phyloP scores from a whole-genome alignment of 1,284 basidiomycete species.

The Apiotrichum laibachii region DNA sequence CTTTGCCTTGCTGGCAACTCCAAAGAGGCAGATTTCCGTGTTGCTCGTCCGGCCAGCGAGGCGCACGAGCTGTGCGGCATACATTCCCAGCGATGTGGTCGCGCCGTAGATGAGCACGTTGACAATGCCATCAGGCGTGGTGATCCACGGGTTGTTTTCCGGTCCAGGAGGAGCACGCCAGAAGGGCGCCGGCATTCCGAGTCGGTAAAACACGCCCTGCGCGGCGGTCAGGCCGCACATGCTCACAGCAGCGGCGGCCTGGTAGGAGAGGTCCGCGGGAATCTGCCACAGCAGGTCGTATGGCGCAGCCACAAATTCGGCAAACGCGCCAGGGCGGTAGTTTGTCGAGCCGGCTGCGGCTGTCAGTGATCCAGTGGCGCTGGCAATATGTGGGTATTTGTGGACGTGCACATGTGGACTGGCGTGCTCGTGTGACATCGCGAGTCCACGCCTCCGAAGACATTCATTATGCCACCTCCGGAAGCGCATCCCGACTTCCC shows the following conservation, averaged over 20 bases:
- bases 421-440: no score
- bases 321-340: constrained; percentile 13
- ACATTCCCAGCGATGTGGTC: constrained; percentile 12
- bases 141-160: neutral
- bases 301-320: constrained; percentile 5
- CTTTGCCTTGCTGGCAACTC: neutral
- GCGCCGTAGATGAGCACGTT: constrained; percentile 15
- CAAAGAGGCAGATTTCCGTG: neutral
- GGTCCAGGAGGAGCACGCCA: neutral
- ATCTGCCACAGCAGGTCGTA: constrained; percentile 13
- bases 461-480: no score
- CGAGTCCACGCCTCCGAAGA: no score
- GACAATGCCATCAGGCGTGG: neutral
- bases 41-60: neutral
- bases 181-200: constrained; percentile 9
- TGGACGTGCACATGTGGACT: no score
- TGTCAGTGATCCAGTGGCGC: neutral
- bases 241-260: constrained; percentile 7
- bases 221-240: constrained; percentile 20
- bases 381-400: no score
- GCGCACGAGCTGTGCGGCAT: constrained; percentile 13
- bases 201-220: constrained; percentile 13
- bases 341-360: constrained; percentile 11
- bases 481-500: no score
- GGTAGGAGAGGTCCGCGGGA: neutral